Evolutionary conservation across 805 yeast genomes (phyloP), one percentile per base, ranked within the genome.

Genomic region (Schizosaccharomyces osmophilus): DNA sequence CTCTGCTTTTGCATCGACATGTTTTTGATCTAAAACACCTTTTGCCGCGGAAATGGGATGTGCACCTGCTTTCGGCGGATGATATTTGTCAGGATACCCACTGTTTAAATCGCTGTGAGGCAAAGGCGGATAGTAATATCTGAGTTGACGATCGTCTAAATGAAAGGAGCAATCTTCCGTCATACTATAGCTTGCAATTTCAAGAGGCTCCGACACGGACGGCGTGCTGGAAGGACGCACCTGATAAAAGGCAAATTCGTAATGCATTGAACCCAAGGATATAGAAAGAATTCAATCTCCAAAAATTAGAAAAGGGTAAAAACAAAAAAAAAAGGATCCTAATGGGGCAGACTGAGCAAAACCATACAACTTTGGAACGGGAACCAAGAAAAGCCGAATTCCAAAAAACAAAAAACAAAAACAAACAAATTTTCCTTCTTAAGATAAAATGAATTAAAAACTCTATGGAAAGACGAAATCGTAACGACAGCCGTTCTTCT

Each of bases 191-290:
- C 79, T 70, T n/a, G 79, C 75, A 2, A 90, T 65, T 70, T 93
- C 96, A 65, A 83, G 84, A 2, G 98, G 97, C 70, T 87, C 94
- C 67, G 83, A 82, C 61, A 89, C 75, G 1, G 87, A 80, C 0
- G 90, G 57, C 57, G 32, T 29, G 36, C 36, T 22, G 26, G 57
- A 22, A 24, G 57, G 57, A 5, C 19, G 31, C 36, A 51, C 57
- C 22, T 51, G 19, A 9, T 51, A 22, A 26, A 51, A 51, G 5
- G 36, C 19, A 51, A 51, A 51, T 51, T 51, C 57, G 26, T 24
- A 24, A 45, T 19, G 51, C 51, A 45, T 45, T 5, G 26, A 45
- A 9, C 4, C 22, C 4, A 24, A 15, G 51, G 4, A 11, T 8
- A 8, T 8, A 45, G 26, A 45, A 5, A 1, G 4, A 45, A n/a